These are phyloP conservation scores for Coemansia sp. DNA, from an alignment of 192 early-diverging fungal genomes.

Conservation along the genomic window DNA sequence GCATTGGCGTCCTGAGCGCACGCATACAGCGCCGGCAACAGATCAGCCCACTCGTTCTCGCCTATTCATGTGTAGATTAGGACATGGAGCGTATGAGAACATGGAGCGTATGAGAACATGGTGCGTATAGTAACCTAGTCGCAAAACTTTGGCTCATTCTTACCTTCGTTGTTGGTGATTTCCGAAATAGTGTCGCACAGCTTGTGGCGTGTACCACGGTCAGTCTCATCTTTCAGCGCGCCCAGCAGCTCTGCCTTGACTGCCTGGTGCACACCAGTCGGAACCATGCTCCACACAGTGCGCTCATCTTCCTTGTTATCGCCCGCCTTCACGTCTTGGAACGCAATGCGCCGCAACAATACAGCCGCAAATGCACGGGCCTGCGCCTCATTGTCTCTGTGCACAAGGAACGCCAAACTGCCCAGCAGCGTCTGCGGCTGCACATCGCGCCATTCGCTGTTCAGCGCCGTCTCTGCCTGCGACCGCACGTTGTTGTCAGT, in stretches of 20 bases:
- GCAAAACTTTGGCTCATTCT: conserved; percentile 19
- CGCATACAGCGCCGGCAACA: conserved; percentile 76
- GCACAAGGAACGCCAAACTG: conserved; percentile 60
- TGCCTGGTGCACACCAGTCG: conserved; percentile 61
- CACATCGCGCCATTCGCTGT: conserved; percentile 59
- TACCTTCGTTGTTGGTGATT: conserved; percentile 64
- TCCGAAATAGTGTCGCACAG: conserved; percentile 93
- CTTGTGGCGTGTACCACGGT: conserved; percentile 79
- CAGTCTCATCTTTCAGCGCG: conserved; percentile 74
- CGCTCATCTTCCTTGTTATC: conserved; percentile 56
- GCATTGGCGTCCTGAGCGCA: conserved; percentile 74
- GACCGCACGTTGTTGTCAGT: conserved; percentile 63
- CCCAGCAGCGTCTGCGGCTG: conserved; percentile 63
- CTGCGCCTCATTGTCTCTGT: conserved; percentile 54
- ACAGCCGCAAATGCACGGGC: conserved; percentile 68
- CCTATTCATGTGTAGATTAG: not conserved
- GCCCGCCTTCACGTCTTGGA: conserved; percentile 35
- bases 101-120: no score
- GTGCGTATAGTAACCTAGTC: no score
- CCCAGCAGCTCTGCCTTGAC: conserved; percentile 78
- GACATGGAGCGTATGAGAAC: no score
- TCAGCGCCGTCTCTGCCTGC: conserved; percentile 63
- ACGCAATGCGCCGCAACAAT: conserved; percentile 68
- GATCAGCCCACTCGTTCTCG: conserved; percentile 68
- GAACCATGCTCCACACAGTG: conserved; percentile 75